These are phyloP conservation scores for Neonectria punicea DNA, from an alignment of 2,329 filamentous ascomycete species.

Conservation along the genomic window DNA sequence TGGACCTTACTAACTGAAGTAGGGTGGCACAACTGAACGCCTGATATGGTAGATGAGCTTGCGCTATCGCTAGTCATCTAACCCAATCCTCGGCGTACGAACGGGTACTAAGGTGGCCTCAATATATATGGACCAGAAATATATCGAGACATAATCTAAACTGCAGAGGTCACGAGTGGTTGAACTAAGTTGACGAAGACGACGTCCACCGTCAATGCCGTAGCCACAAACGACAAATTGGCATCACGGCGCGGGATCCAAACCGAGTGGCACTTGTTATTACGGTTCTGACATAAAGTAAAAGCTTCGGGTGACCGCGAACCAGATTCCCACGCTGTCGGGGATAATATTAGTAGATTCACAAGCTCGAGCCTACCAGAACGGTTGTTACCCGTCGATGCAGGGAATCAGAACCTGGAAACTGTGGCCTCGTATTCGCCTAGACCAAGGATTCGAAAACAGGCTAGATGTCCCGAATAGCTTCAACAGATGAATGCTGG, in stretches of 20 bases:
- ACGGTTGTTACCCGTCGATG: not conserved
- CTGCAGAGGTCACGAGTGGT: no score
- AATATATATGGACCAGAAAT: constrained; percentile 33
- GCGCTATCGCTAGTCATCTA: constrained; percentile 59
- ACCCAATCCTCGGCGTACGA: constrained; percentile 65
- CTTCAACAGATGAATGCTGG: constrained; percentile 33
- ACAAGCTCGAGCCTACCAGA: not conserved
- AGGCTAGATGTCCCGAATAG: constrained; percentile 18
- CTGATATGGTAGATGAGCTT: constrained; percentile 1
- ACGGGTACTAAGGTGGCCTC: constrained; percentile 62
- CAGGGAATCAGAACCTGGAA: not conserved
- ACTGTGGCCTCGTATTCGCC: not conserved
- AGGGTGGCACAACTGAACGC: not conserved
- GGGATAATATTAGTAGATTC: not conserved
- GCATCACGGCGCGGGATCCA: not conserved
- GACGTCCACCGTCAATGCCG: constrained; percentile 23
- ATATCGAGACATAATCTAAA: not conserved
- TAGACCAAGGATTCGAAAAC: constrained; percentile 22
- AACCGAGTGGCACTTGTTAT: not conserved
- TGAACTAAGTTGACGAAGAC: constrained; percentile 33
- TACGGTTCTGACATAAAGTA: no score
- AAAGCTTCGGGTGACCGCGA: not conserved
- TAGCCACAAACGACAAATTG: not conserved
- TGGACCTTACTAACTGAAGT: not conserved
- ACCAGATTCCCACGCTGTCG: not conserved